These are phyloP conservation scores for Talaromyces trachyspermus DNA, from an alignment of 495 filamentous ascomycete genomes.

Conservation along the genomic window DNA sequence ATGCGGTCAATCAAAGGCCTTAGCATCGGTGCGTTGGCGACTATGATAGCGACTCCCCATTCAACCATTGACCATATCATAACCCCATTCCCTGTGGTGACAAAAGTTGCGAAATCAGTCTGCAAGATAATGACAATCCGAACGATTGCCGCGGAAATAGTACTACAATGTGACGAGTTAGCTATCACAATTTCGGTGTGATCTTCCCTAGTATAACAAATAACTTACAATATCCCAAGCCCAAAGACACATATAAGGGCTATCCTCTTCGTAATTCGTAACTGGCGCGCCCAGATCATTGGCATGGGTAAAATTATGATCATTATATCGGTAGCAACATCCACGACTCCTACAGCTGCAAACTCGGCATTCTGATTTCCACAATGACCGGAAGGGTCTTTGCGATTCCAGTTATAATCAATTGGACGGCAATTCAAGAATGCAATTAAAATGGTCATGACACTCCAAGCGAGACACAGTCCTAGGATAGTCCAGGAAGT, in stretches of 20 bases:
- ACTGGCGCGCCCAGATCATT: constrained; percentile 39
- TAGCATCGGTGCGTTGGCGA: not conserved
- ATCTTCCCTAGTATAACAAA: not conserved
- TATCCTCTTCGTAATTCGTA: constrained; percentile 39
- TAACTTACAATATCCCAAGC: constrained; percentile 41
- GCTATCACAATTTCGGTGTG: not conserved
- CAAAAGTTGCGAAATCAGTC: not conserved
- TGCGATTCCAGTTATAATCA: constrained; percentile 39
- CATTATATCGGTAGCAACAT: constrained; percentile 44
- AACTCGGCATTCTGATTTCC: constrained; percentile 41
- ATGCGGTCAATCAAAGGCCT: not conserved
- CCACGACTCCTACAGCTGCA: constrained; percentile 37
- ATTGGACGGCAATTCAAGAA: constrained; percentile 35
- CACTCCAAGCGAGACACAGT: not conserved
- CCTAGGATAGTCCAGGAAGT: not conserved
- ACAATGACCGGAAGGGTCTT: constrained; percentile 34
- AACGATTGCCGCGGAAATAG: not conserved
- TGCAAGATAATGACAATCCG: not conserved
- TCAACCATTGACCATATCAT: not conserved
- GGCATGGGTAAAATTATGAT: constrained; percentile 42
- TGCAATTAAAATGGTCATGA: not conserved
- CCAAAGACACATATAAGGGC: constrained; percentile 43
- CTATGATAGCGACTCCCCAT: not conserved
- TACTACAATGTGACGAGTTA: not conserved
- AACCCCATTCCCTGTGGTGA: not conserved